Base-by-base conservation (phyloP, 257 asterid genomes). In the Solanum paucissectum region DNA sequence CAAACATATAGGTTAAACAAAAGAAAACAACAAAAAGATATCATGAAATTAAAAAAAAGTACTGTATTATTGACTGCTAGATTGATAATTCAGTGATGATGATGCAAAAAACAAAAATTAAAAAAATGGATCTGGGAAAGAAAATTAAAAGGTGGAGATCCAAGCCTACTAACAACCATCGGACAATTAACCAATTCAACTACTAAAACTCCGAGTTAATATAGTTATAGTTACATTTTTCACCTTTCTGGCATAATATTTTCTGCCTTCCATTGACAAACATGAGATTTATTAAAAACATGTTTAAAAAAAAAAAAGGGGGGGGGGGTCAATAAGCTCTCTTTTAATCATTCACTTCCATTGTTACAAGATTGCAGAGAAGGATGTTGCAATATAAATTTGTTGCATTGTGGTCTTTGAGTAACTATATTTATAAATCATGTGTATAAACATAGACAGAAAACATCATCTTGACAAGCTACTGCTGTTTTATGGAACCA, bases 401-500 rank as follows among this genome's bases (percentile, higher is more conserved):
- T 44, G 66, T 79, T 79, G 62, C 85, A 79, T 16, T 27, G 11
- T 3, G 40, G 10, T 79, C 40, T 79, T 27, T 34, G 4, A 40
- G 36, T 5, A 44, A 79, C 38, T 14, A 44, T 79, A 79, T 79
- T 46, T 46, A 46, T 46, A 81, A 46, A 81, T 46, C 33, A 9
- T 81, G 69, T 5, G 29, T 29, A 29, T 44, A 79, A 7, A 46
- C 10, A 44, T 14, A 16, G 42, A 46, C 42, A 46, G 6, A 18
- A 29, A 29, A 49, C 6, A 81, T 27, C 42, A 29, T 9, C 29
- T 81, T 49, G 69, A 81, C 66, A 66, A 49, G 34, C 94, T 91
- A 95, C 82, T 89, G 91, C 79, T 95, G 96, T 89, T 95, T 92
- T 74, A 97, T 91, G 66, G 98, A 93, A 79, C 90, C 91, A 88